phyloP scores from a whole-genome alignment of 2,329 filamentous ascomycete genomes.

The Fusarium veterinarium region DNA sequence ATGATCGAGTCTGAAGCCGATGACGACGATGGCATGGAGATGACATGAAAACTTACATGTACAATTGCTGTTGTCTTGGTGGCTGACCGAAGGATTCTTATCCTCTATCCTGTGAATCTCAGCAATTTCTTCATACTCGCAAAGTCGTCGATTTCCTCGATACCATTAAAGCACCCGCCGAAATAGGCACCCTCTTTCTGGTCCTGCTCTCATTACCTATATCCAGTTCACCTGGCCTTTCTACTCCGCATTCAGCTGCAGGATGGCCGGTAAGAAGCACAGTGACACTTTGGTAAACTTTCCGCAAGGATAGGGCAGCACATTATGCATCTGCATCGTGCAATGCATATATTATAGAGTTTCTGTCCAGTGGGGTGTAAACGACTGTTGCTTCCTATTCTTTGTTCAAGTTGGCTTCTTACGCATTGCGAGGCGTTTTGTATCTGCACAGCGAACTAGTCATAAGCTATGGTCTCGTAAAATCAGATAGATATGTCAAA shows the following conservation, averaged over 20 bases:
- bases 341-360: neutral
- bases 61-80: neutral
- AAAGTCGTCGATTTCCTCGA: slow-evolving; percentile 18
- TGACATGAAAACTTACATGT: slow-evolving; percentile 51
- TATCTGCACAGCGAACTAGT: neutral
- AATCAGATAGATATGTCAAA: slow-evolving; percentile 14
- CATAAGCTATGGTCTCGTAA: neutral
- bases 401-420: neutral
- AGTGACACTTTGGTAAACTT: slow-evolving; percentile 9
- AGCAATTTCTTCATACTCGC: neutral
- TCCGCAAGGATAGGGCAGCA: neutral
- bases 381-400: neutral
- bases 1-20: slow-evolving; percentile 68
- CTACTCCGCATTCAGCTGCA: neutral
- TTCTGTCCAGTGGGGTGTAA: neutral
- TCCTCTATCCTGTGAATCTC: neutral
- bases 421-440: slow-evolving; percentile 37
- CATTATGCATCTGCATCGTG: neutral
- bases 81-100: neutral
- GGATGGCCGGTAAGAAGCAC: neutral
- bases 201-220: neutral
- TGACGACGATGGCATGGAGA: slow-evolving; percentile 73
- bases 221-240: neutral
- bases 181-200: neutral
- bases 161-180: slow-evolving; percentile 7